phyloP scores from a whole-genome alignment of 2,329 filamentous ascomycete species.

The Diplodia sapinea region DNA sequence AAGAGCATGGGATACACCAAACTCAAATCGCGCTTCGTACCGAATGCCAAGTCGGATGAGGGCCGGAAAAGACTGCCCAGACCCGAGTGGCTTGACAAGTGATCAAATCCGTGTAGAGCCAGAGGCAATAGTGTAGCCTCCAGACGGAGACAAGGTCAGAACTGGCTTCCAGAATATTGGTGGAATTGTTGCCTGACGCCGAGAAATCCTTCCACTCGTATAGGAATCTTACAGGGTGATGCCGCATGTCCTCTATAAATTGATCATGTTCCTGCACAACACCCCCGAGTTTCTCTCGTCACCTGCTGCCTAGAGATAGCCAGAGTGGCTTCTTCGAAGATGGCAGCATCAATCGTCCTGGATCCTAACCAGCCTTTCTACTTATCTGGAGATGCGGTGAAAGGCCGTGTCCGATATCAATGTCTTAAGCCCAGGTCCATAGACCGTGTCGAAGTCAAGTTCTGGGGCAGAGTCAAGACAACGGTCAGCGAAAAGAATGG shows the following conservation, averaged over 20 bases:
- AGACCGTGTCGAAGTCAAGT: conserved; percentile 9
- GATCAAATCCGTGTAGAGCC: background rate
- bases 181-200: background rate
- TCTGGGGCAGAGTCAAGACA: conserved; percentile 6
- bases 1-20: background rate
- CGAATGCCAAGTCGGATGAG: background rate
- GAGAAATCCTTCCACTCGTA: background rate
- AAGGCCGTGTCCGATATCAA: conserved; percentile 1
- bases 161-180: too few species aligned
- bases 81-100: background rate
- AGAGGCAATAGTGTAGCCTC: background rate
- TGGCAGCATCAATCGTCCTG: conserved; percentile 4
- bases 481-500: conserved; percentile 3
- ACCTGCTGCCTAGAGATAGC: too few species aligned
- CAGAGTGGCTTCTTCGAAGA: background rate
- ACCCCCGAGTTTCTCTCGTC: too few species aligned
- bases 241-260: too few species aligned
- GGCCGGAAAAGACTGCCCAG: background rate
- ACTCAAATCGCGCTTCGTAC: background rate
- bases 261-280: too few species aligned
- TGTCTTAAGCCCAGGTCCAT: background rate
- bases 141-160: background rate
- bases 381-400: conserved; percentile 5
- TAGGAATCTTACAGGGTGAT: too few species aligned
- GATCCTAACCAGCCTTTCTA: background rate